Percentiles rank a stretch among this genome's conserved stretches.
phyloP scores from a whole-genome alignment of 2,329 filamentous ascomycete genomes.

The Aspergillus ochraceoroseus region DNA sequence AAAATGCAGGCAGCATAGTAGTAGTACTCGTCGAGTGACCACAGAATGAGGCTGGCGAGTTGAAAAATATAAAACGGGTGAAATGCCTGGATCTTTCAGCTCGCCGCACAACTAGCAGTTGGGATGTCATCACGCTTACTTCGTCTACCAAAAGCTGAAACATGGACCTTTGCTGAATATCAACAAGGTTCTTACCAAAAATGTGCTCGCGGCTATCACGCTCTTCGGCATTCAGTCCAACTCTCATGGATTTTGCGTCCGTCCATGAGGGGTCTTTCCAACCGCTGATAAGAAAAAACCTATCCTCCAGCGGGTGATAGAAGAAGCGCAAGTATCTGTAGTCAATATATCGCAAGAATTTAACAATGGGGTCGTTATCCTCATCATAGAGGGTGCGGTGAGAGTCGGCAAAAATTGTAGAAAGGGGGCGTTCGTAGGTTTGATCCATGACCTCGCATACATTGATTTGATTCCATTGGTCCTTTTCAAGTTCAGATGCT shows the following conservation, averaged over 20 bases:
- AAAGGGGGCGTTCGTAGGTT: slow-evolving; percentile 58
- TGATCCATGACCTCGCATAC: slow-evolving; percentile 64
- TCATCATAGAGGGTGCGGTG: slow-evolving; percentile 59
- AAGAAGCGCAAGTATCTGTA: slow-evolving; percentile 94
- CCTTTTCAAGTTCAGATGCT: slow-evolving; percentile 45
- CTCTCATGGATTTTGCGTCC: slow-evolving; percentile 66
- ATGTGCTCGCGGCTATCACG: slow-evolving; percentile 75
- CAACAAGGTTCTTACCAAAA: slow-evolving; percentile 85
- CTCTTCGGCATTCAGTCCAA: slow-evolving; percentile 82
- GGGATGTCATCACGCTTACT: slow-evolving; percentile 45
- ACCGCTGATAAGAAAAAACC: slow-evolving; percentile 76
- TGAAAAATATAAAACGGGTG: slow-evolving; percentile 99
- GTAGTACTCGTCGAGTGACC: slow-evolving; percentile 95
- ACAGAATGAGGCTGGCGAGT: slow-evolving; percentile 85
- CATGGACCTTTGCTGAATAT: slow-evolving; percentile 84
- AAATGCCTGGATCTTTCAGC: slow-evolving; percentile 69
- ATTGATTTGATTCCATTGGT: slow-evolving; percentile 91
- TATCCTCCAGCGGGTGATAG: slow-evolving; percentile 83
- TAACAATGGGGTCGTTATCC: slow-evolving; percentile 69
- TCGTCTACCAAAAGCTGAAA: slow-evolving; percentile 84
- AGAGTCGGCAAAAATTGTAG: slow-evolving; percentile 52
- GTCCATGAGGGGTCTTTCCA: slow-evolving; percentile 95
- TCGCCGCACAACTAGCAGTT: too few relatives aligned
- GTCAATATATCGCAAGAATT: slow-evolving; percentile 70
- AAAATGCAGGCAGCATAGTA: slow-evolving; percentile 97